phyloP scores from a whole-genome alignment of 345 rosid species.

The Combretum micranthum region DNA sequence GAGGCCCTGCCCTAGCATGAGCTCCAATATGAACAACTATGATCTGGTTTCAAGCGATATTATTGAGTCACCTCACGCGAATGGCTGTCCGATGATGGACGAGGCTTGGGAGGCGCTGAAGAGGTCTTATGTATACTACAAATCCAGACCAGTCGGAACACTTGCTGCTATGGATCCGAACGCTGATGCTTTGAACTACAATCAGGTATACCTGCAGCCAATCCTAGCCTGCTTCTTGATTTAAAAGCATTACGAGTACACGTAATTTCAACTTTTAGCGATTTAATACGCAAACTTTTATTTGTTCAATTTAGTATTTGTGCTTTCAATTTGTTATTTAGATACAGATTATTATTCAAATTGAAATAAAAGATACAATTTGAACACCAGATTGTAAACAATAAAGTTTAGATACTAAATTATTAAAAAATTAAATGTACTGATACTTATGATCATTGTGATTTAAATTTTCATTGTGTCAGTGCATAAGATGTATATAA shows the following conservation, averaged over 20 bases:
- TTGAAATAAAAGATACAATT: too few species aligned
- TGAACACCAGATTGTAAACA: too few species aligned
- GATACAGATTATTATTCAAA: too few species aligned
- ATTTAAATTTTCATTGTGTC: neutral
- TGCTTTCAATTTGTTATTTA: too few species aligned
- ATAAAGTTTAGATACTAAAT: too few species aligned
- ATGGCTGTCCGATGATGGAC: constrained; percentile 29
- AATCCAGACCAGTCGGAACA: constrained; percentile 42
- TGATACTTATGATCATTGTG: too few species aligned
- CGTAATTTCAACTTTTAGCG: too few species aligned
- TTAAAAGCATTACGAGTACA: too few species aligned
- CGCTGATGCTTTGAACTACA: constrained; percentile 39
- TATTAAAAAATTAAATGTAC: too few species aligned
- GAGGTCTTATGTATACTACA: constrained; percentile 30
- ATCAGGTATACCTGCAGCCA: constrained; percentile 24
- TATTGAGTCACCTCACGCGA: constrained; percentile 3
- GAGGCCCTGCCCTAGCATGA: constrained; percentile 30
- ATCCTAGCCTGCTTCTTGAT: neutral
- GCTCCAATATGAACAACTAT: constrained; percentile 18
- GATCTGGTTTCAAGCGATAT: constrained; percentile 11
- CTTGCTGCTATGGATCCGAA: constrained; percentile 42
- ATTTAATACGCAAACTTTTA: too few species aligned
- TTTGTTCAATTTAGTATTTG: too few species aligned
- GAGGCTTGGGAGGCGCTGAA: constrained; percentile 45
- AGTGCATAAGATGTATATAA: neutral